phyloP scores from a whole-genome alignment of 495 filamentous ascomycete genomes.

The Aspergillus diversus region DNA sequence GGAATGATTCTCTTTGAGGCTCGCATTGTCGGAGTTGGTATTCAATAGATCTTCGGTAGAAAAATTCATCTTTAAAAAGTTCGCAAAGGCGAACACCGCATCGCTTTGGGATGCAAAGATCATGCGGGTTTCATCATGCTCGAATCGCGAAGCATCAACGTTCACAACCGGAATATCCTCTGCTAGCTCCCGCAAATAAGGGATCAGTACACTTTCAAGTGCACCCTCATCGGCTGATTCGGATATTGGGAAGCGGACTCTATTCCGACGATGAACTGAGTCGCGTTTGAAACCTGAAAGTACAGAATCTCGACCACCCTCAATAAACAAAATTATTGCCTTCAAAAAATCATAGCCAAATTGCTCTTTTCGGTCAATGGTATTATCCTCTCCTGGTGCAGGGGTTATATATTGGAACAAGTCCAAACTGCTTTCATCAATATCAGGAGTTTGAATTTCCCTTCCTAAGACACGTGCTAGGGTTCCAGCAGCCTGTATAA shows the following conservation, averaged over 20 bases:
- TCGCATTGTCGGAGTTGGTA: slow-evolving; percentile 37
- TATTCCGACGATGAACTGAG: slow-evolving; percentile 34
- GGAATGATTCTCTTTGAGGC: slow-evolving; percentile 9
- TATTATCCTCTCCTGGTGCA: slow-evolving; percentile 51
- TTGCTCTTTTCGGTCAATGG: slow-evolving; percentile 46
- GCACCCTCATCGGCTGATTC: slow-evolving; percentile 51
- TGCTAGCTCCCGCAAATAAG: slow-evolving; percentile 59
- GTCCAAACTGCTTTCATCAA: slow-evolving; percentile 30
- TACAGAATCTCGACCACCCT: slow-evolving; percentile 56
- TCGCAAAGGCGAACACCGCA: slow-evolving; percentile 60
- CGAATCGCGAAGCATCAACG: slow-evolving; percentile 63
- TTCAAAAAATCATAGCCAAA: slow-evolving; percentile 69
- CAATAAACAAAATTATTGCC: slow-evolving; percentile 65
- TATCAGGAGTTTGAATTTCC: slow-evolving; percentile 38
- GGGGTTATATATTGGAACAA: slow-evolving; percentile 51
- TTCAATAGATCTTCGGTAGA: slow-evolving; percentile 52
- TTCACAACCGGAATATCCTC: slow-evolving; percentile 52
- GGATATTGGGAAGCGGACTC: slow-evolving; percentile 56
- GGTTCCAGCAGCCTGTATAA: slow-evolving; percentile 70
- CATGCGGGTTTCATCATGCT: slow-evolving; percentile 54
- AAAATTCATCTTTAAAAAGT: slow-evolving; percentile 45
- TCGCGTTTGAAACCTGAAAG: slow-evolving; percentile 58
- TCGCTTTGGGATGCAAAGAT: slow-evolving; percentile 58
- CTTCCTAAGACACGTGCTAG: slow-evolving; percentile 59
- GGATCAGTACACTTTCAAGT: slow-evolving; percentile 60